These are phyloP conservation scores for Colletotrichum cordylinicola DNA, from an alignment of 2,329 filamentous ascomycete genomes.

Conservation along the genomic window DNA sequence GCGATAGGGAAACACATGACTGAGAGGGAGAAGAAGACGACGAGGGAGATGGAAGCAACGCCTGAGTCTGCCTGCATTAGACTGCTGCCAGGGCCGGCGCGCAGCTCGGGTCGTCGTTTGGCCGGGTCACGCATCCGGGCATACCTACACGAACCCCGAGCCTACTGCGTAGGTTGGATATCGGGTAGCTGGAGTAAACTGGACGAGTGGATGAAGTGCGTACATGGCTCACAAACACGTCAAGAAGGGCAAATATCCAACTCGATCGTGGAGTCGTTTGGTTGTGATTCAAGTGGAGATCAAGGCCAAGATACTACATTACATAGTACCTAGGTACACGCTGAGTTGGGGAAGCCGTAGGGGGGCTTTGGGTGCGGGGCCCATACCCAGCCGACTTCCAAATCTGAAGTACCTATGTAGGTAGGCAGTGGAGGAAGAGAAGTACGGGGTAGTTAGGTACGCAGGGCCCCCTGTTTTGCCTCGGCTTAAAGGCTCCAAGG, in stretches of 20 bases:
- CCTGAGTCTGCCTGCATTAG: not conserved
- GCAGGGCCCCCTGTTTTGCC: constrained; percentile 5
- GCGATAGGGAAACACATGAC: not conserved
- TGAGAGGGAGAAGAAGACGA: not conserved
- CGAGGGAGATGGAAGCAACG: not conserved
- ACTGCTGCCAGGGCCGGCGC: not conserved
- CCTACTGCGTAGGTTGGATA: not conserved
- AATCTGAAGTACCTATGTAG: not conserved
- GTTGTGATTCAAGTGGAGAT: not conserved
- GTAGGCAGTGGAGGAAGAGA: not conserved
- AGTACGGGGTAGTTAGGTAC: not conserved
- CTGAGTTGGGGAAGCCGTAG: no score
- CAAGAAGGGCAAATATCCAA: not conserved
- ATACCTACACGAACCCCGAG: not conserved
- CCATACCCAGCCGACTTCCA: not conserved
- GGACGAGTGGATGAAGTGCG: no score
- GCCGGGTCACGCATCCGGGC: not conserved
- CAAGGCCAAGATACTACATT: not conserved
- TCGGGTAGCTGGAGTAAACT: no score
- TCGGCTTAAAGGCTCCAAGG: constrained; percentile 1
- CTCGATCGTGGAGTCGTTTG: not conserved
- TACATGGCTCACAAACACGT: not conserved
- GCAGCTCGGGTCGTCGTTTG: not conserved
- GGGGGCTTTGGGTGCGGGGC: no score
- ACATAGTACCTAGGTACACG: no score